Evolutionary conservation across 2,329 filamentous ascomycete genomes (phyloP), one percentile per base, ranked within the genome.

Genomic region (Aspergillus caelatus): DNA sequence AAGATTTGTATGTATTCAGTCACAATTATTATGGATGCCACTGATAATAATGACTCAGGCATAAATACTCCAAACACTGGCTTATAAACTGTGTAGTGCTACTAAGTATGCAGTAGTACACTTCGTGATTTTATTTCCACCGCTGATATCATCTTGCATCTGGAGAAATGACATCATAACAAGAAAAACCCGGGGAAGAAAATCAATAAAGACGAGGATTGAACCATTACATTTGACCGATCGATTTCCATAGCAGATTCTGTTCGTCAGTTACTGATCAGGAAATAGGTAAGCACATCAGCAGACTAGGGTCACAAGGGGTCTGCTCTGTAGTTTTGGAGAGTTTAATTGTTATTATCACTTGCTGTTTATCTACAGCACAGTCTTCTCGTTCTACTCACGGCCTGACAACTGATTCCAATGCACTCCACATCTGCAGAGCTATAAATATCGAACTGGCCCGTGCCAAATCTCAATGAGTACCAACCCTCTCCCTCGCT

Each of bases 401-500:
- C 39, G 19, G 39, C 39, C 39, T 41, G 19, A 19, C 7, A 41
- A n/a, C 8, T n/a, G 16, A 41, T n/a, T 41, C 39, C 39, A 41
- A 41, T n/a, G 39, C 39, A 41, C 16, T n/a, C 39, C 16, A 41
- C 23, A 48, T 26, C 21, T n/a, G 26, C 28, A 26, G 48, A 10
- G 21, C 21, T 30, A 48, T 41, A 16, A 36, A 16, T 7, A 16
- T 7, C 34, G 34, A 36, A 36, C 12, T 16, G 32, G 32, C 32
- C 32, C 32, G 34, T 36, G 34, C 34, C 34, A 16, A 36, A 14
- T 36, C 34, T 36, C 34, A 36, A 65, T 65, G 58, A 46, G 57
- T 30, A 60, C 28, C 5, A 60, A 54, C 19, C 46, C 59, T 34
- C 58, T 65, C 19, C 45, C 54, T 50, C 62, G 58, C 58, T 65